Conservation (phyloP, 768 basidiomycete genomes). For the Lactarius tabidus region DNA sequence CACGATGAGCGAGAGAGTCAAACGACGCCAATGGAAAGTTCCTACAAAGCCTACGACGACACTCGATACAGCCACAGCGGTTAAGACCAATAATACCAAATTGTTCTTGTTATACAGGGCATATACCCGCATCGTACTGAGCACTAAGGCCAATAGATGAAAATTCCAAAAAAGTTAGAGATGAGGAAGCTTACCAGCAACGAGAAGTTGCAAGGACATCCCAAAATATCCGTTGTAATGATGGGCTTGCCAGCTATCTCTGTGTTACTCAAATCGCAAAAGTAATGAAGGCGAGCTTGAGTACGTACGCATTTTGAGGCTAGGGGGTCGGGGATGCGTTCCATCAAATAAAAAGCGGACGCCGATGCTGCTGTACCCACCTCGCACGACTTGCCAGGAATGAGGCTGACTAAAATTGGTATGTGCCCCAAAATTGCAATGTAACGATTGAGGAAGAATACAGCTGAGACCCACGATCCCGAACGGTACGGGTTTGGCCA, state of each 20-base stretch:
- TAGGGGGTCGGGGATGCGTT: background rate
- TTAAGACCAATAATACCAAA: background rate
- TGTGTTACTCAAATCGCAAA: background rate
- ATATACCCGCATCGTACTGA: slow-evolving; percentile 3
- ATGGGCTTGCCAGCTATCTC: background rate
- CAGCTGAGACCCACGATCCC: slow-evolving; percentile 1
- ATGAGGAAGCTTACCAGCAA: background rate
- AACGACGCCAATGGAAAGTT: background rate
- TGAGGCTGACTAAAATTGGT: slow-evolving; percentile 8
- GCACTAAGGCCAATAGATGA: background rate
- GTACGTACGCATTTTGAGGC: background rate
- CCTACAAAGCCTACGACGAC: background rate
- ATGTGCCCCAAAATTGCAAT: slow-evolving; percentile 21
- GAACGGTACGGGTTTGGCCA: slow-evolving; percentile 12
- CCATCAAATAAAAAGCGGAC: background rate
- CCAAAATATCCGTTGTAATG: background rate
- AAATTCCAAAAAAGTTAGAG: background rate
- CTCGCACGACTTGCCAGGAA: background rate
- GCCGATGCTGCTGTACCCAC: background rate
- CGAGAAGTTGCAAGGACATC: background rate
- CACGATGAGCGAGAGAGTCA: background rate
- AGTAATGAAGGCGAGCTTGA: background rate
- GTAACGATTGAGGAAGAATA: slow-evolving; percentile 28
- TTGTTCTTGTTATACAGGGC: slow-evolving; percentile 7
- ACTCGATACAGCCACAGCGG: background rate